phyloP scores from a whole-genome alignment of 495 filamentous ascomycete genomes.

The Annulohypoxylon maeteangense region DNA sequence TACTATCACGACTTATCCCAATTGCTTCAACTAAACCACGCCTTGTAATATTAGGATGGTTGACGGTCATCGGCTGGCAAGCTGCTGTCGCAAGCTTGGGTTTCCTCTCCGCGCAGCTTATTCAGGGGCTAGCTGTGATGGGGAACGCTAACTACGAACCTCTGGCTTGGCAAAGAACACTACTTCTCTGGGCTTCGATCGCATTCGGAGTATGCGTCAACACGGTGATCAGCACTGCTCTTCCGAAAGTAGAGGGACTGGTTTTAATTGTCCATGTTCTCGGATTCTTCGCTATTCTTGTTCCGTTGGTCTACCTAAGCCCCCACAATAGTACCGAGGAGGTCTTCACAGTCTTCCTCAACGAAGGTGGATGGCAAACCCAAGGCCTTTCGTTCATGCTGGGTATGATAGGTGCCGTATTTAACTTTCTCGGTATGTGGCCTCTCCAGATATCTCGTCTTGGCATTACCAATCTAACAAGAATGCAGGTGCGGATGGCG shows the following conservation, averaged over 20 bases:
- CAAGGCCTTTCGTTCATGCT: slow-evolving; percentile 45
- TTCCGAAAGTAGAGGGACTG: slow-evolving; percentile 58
- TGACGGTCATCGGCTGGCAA: slow-evolving; percentile 70
- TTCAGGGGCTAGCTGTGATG: slow-evolving; percentile 60
- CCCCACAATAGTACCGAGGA: slow-evolving; percentile 46
- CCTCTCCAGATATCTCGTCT: too few relatives aligned
- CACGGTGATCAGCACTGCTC: slow-evolving; percentile 49
- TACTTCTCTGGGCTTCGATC: slow-evolving; percentile 57
- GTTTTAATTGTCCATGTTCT: slow-evolving; percentile 61
- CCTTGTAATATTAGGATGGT: slow-evolving; percentile 55
- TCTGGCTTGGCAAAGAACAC: slow-evolving; percentile 58
- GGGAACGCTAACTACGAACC: slow-evolving; percentile 23
- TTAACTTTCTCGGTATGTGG: slow-evolving; percentile 37
- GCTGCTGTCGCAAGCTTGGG: slow-evolving; percentile 63
- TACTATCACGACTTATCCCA: not conserved
- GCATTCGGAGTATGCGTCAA: slow-evolving; percentile 57
- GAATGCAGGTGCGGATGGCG: slow-evolving; percentile 15
- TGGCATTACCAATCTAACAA: too few relatives aligned
- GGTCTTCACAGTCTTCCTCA: slow-evolving; percentile 54
- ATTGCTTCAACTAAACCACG: not conserved
- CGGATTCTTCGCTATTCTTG: slow-evolving; percentile 63
- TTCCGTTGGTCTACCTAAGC: slow-evolving; percentile 59
- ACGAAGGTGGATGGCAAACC: slow-evolving; percentile 57
- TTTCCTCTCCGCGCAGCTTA: slow-evolving; percentile 65
- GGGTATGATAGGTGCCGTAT: not conserved